These are phyloP conservation scores for Epithemia pelagica DNA, from an alignment of 108 stramenopile genomes.

Conservation along the genomic window DNA sequence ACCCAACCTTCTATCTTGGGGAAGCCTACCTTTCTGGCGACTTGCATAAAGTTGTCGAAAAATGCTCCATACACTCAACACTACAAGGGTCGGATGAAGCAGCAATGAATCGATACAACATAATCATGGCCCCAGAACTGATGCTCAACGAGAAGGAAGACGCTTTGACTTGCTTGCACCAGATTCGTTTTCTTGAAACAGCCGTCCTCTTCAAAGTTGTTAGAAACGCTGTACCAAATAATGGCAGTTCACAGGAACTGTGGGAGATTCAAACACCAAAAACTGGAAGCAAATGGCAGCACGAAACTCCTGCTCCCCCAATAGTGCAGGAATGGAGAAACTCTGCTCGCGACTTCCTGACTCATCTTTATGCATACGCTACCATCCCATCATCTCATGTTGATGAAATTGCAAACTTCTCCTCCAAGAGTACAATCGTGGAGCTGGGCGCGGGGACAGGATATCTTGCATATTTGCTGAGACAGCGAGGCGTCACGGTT, in stretches of 20 bases:
- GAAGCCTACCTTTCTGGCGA: not conserved
- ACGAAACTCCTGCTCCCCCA: slow-evolving; percentile 42
- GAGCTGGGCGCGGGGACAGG: slow-evolving; percentile 63
- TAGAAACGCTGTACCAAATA: no score
- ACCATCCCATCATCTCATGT: slow-evolving; percentile 16
- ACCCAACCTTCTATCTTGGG: not conserved
- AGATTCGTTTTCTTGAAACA: not conserved
- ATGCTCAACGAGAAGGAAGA: no score
- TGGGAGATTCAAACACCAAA: no score
- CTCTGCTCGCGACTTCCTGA: slow-evolving; percentile 51
- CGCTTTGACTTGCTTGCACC: not conserved
- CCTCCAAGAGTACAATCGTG: slow-evolving; percentile 15
- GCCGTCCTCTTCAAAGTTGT: not conserved
- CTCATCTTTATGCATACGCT: slow-evolving; percentile 55
- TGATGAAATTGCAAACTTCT: not conserved
- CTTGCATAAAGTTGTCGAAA: not conserved
- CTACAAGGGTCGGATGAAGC: not conserved
- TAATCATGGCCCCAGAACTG: not conserved
- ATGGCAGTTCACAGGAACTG: no score
- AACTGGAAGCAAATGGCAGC: slow-evolving; percentile 3
- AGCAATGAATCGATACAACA: not conserved
- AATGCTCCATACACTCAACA: not conserved
- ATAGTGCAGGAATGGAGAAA: slow-evolving; percentile 49
- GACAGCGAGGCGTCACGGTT: slow-evolving; percentile 16
- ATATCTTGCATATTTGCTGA: slow-evolving; percentile 37